A percentile compares a stretch with the other conserved stretches of the same genome.
These are phyloP conservation scores for Solanum chilense DNA, from an alignment of 257 asterid genomes.

Conservation along the genomic window DNA sequence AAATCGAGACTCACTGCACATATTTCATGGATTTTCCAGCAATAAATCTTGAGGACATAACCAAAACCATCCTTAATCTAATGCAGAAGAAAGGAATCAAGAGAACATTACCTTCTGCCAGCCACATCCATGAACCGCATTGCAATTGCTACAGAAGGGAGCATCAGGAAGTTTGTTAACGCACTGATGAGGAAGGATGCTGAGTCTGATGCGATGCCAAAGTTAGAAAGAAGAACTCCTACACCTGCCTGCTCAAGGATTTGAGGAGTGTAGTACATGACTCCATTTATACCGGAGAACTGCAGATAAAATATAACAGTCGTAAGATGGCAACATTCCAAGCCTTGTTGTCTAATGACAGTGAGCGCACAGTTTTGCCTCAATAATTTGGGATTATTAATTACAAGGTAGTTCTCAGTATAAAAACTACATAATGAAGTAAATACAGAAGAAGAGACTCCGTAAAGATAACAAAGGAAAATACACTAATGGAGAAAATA, in stretches of 20 bases:
- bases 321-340: background rate
- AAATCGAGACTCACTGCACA: background rate
- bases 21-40: background rate
- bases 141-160: constrained; percentile 60
- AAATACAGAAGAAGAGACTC: background rate
- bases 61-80: background rate
- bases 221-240: constrained; percentile 63
- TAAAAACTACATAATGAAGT: background rate
- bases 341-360: background rate
- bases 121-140: constrained; percentile 88
- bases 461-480: background rate
- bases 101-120: constrained; percentile 68
- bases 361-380: background rate
- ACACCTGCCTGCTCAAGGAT: constrained; percentile 93
- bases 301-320: constrained; percentile 16
- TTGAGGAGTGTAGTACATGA: constrained; percentile 90
- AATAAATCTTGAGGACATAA: background rate
- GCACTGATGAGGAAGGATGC: constrained; percentile 77
- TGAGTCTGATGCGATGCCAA: constrained; percentile 61
- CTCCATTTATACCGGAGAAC: constrained; percentile 95
- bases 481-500: background rate
- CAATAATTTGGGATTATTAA: background rate
- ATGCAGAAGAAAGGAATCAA: background rate
- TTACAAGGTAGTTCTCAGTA: background rate
- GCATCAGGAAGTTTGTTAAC: constrained; percentile 54